phyloP scores from a whole-genome alignment of 1,284 basidiomycete genomes.

The Puccinia horiana region DNA sequence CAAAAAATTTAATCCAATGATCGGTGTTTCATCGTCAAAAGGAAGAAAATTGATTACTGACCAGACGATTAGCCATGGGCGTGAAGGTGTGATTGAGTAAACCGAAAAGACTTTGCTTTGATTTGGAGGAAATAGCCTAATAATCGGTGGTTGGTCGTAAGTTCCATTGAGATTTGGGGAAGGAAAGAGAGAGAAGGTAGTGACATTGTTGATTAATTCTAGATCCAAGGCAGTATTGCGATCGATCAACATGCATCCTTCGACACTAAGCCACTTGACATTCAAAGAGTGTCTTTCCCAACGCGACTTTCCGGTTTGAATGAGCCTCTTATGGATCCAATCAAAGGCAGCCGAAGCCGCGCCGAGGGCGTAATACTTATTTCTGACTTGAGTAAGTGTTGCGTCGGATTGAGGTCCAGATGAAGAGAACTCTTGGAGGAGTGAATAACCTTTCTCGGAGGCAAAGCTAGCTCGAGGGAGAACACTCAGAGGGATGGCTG shows the following conservation, averaged over 20 bases:
- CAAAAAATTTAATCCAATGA: not conserved
- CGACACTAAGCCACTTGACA: constrained; percentile 46
- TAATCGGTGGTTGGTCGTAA: not conserved
- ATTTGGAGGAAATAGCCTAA: constrained; percentile 41
- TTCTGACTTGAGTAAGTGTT: constrained; percentile 29
- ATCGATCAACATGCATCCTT: constrained; percentile 48
- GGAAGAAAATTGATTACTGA: not conserved
- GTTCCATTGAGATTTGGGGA: not conserved
- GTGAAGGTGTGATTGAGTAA: constrained; percentile 44
- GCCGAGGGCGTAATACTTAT: constrained; percentile 48
- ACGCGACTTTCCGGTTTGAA: constrained; percentile 29
- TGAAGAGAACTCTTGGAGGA: constrained; percentile 17
- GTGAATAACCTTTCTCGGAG: constrained; percentile 24
- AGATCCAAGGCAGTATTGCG: constrained; percentile 34
- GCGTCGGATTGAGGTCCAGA: constrained; percentile 32
- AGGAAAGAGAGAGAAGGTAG: constrained; percentile 5
- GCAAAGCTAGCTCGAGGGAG: constrained; percentile 39
- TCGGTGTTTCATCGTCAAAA: not conserved
- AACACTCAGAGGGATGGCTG: constrained; percentile 5
- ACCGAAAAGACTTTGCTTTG: constrained; percentile 36
- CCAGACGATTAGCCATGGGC: constrained; percentile 46
- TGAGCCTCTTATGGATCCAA: constrained; percentile 35
- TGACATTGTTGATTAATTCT: constrained; percentile 47
- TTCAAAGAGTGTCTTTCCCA: constrained; percentile 41
- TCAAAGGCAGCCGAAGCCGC: constrained; percentile 44